Conservation (phyloP, 2,329 filamentous ascomycete species). For the Bipolaris sorokiniana region DNA sequence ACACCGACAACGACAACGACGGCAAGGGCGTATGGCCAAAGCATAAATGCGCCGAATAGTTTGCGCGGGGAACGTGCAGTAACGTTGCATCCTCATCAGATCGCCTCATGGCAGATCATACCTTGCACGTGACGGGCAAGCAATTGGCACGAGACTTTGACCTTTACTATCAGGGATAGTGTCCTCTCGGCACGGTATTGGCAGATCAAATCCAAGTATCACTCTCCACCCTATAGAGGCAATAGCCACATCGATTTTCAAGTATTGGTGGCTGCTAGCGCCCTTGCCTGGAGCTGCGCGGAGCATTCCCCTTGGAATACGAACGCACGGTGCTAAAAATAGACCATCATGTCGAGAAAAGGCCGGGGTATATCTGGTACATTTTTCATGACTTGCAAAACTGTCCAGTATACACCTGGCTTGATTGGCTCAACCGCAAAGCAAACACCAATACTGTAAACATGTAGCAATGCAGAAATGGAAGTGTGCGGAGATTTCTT, state of each 20-base stretch:
- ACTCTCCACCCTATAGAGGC: not conserved
- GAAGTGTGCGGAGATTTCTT: conserved; percentile 1
- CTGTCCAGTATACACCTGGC: not conserved
- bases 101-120: not conserved
- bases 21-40: not conserved
- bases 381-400: not conserved
- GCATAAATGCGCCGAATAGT: not conserved
- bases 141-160: conserved; percentile 1
- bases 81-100: not conserved
- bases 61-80: not conserved
- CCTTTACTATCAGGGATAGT: not conserved
- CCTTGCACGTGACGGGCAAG: not conserved
- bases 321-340: conserved; percentile 22
- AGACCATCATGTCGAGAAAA: conserved; percentile 4
- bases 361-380: conserved; percentile 5
- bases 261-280: conserved; percentile 14
- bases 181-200: not conserved
- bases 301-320: conserved; percentile 7
- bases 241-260: conserved; percentile 10
- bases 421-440: not conserved
- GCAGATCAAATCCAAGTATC: not conserved
- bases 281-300: conserved; percentile 3
- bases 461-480: conserved; percentile 11
- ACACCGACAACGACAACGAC: not conserved
- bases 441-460: not conserved